Conservation (phyloP, 2,329 filamentous ascomycete species). For the Pseudodiploospora longispora region DNA sequence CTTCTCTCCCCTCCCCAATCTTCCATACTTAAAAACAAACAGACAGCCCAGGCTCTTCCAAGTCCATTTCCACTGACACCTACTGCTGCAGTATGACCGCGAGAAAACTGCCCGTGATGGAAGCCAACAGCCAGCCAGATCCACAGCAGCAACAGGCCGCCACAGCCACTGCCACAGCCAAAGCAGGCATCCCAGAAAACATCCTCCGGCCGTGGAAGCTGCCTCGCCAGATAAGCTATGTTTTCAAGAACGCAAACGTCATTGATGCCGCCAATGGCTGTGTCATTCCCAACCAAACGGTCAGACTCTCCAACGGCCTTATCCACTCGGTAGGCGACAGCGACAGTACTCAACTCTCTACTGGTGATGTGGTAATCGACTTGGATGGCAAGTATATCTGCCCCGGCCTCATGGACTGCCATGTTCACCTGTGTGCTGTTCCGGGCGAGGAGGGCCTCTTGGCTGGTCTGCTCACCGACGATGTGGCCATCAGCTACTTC, state of each 20-base stretch:
- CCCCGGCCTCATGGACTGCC: slow-evolving; percentile 26
- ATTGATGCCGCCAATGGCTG: slow-evolving; percentile 30
- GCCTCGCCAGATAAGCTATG: slow-evolving; percentile 21
- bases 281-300: slow-evolving; percentile 18
- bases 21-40: no score
- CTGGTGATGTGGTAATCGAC: slow-evolving; percentile 12
- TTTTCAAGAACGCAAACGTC: slow-evolving; percentile 36
- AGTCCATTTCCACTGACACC: no score
- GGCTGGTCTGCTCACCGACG: slow-evolving; percentile 17
- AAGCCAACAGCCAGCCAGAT: no score
- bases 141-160: no score
- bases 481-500: slow-evolving; percentile 29
- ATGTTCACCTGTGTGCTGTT: slow-evolving; percentile 23
- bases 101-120: no score
- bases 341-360: background rate
- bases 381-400: slow-evolving; percentile 21
- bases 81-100: no score
- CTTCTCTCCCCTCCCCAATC: no score
- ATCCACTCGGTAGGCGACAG: slow-evolving; percentile 19
- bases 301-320: slow-evolving; percentile 27
- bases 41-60: no score
- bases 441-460: slow-evolving; percentile 19
- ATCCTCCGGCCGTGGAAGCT: slow-evolving; percentile 22
- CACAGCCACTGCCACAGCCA: no score
- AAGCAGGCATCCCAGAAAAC: no score